Percentiles rank a stretch among this genome's conserved stretches.
These are phyloP conservation scores for Tulasnella sp. DNA, from an alignment of 768 basidiomycete species.

Conservation along the genomic window DNA sequence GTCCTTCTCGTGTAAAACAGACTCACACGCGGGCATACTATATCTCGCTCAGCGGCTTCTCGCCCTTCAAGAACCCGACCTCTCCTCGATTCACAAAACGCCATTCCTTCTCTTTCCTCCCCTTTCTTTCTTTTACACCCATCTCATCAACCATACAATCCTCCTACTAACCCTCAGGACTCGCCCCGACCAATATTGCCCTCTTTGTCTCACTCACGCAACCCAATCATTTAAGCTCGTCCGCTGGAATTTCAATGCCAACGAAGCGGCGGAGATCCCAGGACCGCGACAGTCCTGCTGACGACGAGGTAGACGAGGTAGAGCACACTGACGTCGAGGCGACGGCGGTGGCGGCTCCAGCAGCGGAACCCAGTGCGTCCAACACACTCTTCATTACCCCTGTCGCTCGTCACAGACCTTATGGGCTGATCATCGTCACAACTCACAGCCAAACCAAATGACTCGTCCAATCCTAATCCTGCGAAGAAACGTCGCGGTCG, in stretches of 20 bases:
- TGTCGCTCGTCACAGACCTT: background rate
- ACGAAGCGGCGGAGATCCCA: slow-evolving; percentile 14
- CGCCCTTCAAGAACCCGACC: no score
- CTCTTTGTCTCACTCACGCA: no score
- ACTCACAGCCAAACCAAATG: no score
- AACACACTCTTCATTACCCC: slow-evolving; percentile 26
- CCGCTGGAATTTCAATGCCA: slow-evolving; percentile 12
- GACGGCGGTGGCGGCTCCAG: background rate
- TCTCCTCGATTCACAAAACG: no score
- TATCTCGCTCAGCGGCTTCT: no score
- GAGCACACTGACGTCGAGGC: background rate
- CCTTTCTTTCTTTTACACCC: background rate
- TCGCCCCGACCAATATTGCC: no score
- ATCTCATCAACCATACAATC: background rate
- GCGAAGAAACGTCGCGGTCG: slow-evolving; percentile 74
- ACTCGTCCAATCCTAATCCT: slow-evolving; percentile 28
- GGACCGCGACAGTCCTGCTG: background rate
- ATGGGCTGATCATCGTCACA: background rate
- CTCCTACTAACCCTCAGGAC: background rate
- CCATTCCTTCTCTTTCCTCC: background rate
- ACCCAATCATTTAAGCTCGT: no score
- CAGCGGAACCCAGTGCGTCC: slow-evolving; percentile 21
- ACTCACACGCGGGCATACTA: no score
- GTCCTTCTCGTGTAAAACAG: no score
- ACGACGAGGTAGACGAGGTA: slow-evolving; percentile 11